These are phyloP conservation scores for Vigna mungo DNA, from an alignment of 306 rosid genomes.

Conservation along the genomic window DNA sequence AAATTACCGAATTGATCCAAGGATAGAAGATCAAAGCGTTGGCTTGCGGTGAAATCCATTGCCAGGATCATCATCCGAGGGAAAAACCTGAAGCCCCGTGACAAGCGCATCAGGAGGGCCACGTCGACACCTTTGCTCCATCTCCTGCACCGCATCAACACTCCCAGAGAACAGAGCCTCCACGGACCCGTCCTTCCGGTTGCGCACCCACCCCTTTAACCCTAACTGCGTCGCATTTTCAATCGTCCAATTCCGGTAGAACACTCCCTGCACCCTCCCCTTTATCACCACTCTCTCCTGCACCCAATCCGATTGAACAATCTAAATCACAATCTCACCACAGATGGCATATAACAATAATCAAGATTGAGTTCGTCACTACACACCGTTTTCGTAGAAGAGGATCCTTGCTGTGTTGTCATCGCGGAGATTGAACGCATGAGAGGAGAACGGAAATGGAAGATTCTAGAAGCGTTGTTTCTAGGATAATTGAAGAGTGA, in stretches of 20 bases:
- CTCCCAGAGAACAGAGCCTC: conserved; percentile 60
- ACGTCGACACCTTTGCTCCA: conserved; percentile 89
- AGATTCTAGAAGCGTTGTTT: conserved; percentile 48
- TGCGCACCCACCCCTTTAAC: conserved; percentile 58
- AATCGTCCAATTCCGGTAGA: conserved; percentile 57
- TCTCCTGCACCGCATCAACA: conserved; percentile 55
- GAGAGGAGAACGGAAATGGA: conserved; percentile 55
- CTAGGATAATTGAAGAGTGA: conserved; percentile 51
- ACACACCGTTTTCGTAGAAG: conserved; percentile 70
- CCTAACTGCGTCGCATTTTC: conserved; percentile 55
- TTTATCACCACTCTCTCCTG: conserved; percentile 90
- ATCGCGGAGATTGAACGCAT: conserved; percentile 56
- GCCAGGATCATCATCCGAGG: conserved; percentile 60
- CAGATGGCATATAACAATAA: background rate
- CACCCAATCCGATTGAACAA: background rate
- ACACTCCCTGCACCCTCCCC: conserved; percentile 81
- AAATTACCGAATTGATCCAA: background rate
- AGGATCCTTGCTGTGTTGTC: conserved; percentile 53
- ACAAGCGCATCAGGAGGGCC: conserved; percentile 80
- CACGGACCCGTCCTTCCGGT: conserved; percentile 58
- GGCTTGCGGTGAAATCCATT: conserved; percentile 65
- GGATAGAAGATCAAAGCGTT: conserved; percentile 56
- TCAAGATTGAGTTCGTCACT: background rate
- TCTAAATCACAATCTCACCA: background rate
- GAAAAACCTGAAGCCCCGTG: conserved; percentile 73